Evolutionary conservation across 2,329 filamentous ascomycete genomes (phyloP).

Genomic region (Exophiala alcalophila): DNA sequence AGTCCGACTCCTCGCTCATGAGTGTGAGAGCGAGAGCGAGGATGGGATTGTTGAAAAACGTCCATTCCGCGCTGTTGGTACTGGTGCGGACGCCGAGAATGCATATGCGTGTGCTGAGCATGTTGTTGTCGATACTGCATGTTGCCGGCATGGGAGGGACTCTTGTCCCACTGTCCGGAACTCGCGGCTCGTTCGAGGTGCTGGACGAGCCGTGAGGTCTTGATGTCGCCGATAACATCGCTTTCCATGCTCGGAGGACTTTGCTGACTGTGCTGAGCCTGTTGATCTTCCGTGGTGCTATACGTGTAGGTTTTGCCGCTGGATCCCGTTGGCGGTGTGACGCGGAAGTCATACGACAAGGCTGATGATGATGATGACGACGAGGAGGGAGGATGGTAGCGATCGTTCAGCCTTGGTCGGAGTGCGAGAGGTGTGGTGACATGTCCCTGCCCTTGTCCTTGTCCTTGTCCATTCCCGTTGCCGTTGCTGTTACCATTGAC

Average conservation of each 20-base stretch:
- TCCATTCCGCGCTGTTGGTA: constrained; percentile 7
- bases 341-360: background rate
- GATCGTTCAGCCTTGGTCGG: background rate
- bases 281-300: too few relatives aligned
- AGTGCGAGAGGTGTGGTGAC: constrained; percentile 3
- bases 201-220: constrained; percentile 15
- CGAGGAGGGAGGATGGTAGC: background rate
- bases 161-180: constrained; percentile 12
- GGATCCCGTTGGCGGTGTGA: background rate
- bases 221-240: background rate
- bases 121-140: too few relatives aligned
- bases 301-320: background rate
- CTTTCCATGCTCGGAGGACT: background rate
- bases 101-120: too few relatives aligned
- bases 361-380: background rate
- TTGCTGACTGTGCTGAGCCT: background rate
- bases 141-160: background rate
- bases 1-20: background rate
- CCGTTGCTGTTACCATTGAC: background rate
- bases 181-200: constrained; percentile 17
- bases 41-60: too few relatives aligned
- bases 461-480: too few relatives aligned
- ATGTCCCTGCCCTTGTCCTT: background rate
- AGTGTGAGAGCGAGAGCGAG: background rate
- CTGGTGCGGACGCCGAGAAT: too few relatives aligned